These are phyloP conservation scores for Yamadazyma aaseri DNA, from an alignment of 1,139 yeast species.

Conservation along the genomic window DNA sequence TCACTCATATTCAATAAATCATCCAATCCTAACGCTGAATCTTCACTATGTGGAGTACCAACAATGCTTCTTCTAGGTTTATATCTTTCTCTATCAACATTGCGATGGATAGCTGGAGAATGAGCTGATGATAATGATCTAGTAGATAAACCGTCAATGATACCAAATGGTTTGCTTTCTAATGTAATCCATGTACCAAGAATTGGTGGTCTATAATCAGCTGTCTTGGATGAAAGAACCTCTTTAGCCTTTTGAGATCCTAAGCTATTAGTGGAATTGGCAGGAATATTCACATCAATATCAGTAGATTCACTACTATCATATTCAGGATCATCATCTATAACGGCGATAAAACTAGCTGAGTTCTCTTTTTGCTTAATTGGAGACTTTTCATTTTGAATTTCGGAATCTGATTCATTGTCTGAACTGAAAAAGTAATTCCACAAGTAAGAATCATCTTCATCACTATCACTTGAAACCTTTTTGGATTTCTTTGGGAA, in stretches of 20 bases:
- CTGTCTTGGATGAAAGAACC: slow-evolving; percentile 78
- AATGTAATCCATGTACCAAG: slow-evolving; percentile 88
- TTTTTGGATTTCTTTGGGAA: slow-evolving; percentile 13
- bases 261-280: slow-evolving; percentile 50
- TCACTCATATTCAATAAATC: slow-evolving; percentile 87
- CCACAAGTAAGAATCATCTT: slow-evolving; percentile 55
- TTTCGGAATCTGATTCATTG: slow-evolving; percentile 32
- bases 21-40: slow-evolving; percentile 71
- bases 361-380: slow-evolving; percentile 4
- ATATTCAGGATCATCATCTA: slow-evolving; percentile 20
- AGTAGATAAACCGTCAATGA: slow-evolving; percentile 90
- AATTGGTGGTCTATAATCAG: slow-evolving; percentile 86
- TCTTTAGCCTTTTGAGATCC: slow-evolving; percentile 86
- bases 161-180: slow-evolving; percentile 82
- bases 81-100: slow-evolving; percentile 10
- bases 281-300: slow-evolving; percentile 71
- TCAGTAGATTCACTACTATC: slow-evolving; percentile 86
- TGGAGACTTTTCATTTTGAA: slow-evolving; percentile 8
- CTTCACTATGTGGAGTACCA: slow-evolving; percentile 37
- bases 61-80: slow-evolving; percentile 24
- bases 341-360: slow-evolving; percentile 5
- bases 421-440: slow-evolving; percentile 53
- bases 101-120: slow-evolving; percentile 6
- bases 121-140: slow-evolving; percentile 50
- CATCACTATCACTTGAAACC: slow-evolving; percentile 30